Conservation (phyloP, 495 filamentous ascomycete species). For the Penicillium alfredii region DNA sequence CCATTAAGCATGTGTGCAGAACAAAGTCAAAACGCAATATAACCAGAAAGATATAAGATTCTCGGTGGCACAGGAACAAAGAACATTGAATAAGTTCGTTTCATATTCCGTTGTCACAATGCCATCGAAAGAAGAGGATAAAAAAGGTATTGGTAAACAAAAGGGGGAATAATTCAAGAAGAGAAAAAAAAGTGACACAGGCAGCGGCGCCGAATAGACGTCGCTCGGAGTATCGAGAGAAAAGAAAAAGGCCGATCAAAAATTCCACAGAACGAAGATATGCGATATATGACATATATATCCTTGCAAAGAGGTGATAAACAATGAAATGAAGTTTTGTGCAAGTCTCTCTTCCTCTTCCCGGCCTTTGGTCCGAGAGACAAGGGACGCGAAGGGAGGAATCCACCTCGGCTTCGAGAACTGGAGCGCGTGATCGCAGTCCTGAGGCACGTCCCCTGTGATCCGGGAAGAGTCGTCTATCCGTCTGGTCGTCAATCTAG, state of each 20-base stretch:
- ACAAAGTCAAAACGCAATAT: constrained; percentile 7
- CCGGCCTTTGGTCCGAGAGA: too few species aligned
- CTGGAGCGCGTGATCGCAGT: too few species aligned
- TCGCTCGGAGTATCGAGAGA: constrained; percentile 25
- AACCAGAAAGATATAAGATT: constrained; percentile 20
- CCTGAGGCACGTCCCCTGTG: too few species aligned
- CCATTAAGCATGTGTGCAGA: constrained; percentile 25
- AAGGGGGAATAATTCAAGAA: constrained; percentile 30
- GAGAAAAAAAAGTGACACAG: constrained; percentile 19
- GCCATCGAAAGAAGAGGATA: constrained; percentile 15
- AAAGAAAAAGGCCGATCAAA: constrained; percentile 20
- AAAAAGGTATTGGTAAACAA: constrained; percentile 20
- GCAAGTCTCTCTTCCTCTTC: constrained; percentile 16
- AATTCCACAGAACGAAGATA: constrained; percentile 29
- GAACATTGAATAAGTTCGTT: constrained; percentile 12
- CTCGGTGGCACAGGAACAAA: constrained; percentile 9
- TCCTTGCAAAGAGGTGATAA: constrained; percentile 17
- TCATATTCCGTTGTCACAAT: constrained; percentile 22
- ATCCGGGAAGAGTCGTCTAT: too few species aligned
- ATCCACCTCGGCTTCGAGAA: too few species aligned
- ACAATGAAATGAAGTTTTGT: constrained; percentile 29
- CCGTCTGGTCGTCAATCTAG: constrained; percentile 42
- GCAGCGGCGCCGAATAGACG: constrained; percentile 11
- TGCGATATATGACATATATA: constrained; percentile 24
- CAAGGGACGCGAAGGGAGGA: too few species aligned